Conservation (phyloP, 2,329 filamentous ascomycete genomes). For the Neobulgaria alba region DNA sequence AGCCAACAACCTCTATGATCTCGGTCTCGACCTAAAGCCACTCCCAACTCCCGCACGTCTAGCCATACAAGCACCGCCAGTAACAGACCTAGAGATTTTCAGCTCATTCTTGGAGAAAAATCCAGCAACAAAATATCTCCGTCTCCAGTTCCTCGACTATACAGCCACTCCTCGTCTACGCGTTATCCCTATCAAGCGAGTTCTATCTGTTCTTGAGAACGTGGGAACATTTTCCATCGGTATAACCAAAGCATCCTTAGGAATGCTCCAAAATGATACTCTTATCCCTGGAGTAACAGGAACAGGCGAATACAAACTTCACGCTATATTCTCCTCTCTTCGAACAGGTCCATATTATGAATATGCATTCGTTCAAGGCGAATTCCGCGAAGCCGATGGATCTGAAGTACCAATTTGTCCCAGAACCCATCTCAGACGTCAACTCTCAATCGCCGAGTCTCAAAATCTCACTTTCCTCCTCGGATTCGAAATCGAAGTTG, state of each 20-base stretch:
- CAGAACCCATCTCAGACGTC: constrained; percentile 49
- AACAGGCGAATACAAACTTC: constrained; percentile 57
- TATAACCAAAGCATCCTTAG: constrained; percentile 55
- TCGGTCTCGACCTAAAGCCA: constrained; percentile 38
- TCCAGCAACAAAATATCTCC: constrained; percentile 52
- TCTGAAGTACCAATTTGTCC: constrained; percentile 50
- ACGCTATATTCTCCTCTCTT: constrained; percentile 57
- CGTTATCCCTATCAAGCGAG: constrained; percentile 55
- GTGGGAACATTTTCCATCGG: constrained; percentile 39
- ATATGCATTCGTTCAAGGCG: constrained; percentile 58
- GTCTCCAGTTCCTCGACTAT: constrained; percentile 71
- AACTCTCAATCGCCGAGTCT: constrained; percentile 42
- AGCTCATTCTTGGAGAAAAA: constrained; percentile 40
- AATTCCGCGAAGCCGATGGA: constrained; percentile 52
- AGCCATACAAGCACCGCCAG: constrained; percentile 4
- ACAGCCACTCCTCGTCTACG: constrained; percentile 60
- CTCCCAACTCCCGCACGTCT: constrained; percentile 13
- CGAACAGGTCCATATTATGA: constrained; percentile 47
- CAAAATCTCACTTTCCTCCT: constrained; percentile 52
- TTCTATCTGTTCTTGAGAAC: constrained; percentile 36
- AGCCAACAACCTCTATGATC: constrained; percentile 63
- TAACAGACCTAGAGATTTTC: constrained; percentile 22
- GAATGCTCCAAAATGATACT: constrained; percentile 59
- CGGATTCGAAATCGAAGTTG: constrained; percentile 77
- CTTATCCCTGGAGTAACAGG: constrained; percentile 44